A percentile compares a stretch with the other conserved stretches of the same genome.
These are phyloP conservation scores for Russula sp. DNA, from an alignment of 768 basidiomycete species.

Conservation along the genomic window DNA sequence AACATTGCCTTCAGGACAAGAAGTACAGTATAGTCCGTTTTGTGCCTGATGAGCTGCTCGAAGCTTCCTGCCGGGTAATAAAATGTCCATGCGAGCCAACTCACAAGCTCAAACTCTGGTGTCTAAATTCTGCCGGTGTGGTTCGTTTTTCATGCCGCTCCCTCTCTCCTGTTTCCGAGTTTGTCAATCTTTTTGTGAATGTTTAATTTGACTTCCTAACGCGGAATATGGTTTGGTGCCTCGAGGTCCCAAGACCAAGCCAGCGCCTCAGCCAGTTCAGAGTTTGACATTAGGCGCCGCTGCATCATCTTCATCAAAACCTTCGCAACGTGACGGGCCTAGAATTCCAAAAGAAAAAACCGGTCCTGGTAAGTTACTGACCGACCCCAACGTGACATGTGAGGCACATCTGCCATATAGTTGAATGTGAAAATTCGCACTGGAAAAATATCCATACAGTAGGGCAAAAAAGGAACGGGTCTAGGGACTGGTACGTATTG, in stretches of 20 bases:
- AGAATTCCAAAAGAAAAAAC: background rate
- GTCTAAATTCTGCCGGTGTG: background rate
- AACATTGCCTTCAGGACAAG: background rate
- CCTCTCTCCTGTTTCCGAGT: background rate
- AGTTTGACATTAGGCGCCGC: background rate
- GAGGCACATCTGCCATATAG: background rate
- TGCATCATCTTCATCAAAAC: background rate
- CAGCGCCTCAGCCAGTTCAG: background rate
- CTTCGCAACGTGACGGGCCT: background rate
- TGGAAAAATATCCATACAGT: too few species aligned
- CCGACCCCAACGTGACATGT: background rate
- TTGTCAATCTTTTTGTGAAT: background rate
- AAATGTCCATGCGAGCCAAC: background rate
- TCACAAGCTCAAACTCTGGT: background rate
- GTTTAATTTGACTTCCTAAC: background rate
- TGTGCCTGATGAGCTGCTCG: background rate
- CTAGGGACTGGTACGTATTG: too few species aligned
- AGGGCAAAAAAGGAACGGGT: too few species aligned
- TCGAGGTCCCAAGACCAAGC: background rate
- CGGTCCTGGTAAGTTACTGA: too few species aligned
- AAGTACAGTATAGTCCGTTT: background rate
- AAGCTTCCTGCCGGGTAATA: background rate
- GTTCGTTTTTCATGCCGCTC: background rate
- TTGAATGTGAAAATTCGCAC: background rate
- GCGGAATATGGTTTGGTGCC: background rate